phyloP scores from a whole-genome alignment of 2,329 filamentous ascomycete species.

The Bipolaris bicolor region DNA sequence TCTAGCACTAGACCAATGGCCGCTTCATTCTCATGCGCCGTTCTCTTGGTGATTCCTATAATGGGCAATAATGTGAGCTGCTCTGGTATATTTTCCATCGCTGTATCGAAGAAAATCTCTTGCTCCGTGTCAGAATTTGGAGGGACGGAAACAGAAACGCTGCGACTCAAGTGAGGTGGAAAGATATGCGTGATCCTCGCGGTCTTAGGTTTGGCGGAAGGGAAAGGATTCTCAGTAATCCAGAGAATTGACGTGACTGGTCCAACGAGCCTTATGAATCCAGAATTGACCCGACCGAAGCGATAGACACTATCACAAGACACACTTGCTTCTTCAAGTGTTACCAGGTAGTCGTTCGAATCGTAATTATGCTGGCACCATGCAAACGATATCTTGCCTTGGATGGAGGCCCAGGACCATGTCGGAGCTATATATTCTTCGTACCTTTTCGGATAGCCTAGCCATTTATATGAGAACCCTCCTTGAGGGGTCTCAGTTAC shows the following conservation, averaged over 20 bases:
- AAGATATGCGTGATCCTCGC: slow-evolving; percentile 1
- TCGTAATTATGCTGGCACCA: slow-evolving; percentile 8
- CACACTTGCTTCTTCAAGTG: not conserved
- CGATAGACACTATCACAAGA: not conserved
- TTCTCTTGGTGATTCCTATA: not conserved
- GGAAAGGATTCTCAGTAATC: not conserved
- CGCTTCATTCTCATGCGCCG: slow-evolving; percentile 1
- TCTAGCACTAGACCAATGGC: slow-evolving; percentile 4
- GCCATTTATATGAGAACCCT: not conserved
- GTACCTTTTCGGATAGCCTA: not conserved
- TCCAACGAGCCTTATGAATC: not conserved
- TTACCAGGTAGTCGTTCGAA: slow-evolving; percentile 1
- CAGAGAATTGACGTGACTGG: slow-evolving; percentile 1
- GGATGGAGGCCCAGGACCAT: slow-evolving; percentile 26
- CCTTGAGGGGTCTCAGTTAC: not conserved
- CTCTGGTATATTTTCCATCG: not conserved
- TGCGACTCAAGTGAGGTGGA: not conserved
- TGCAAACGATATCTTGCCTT: slow-evolving; percentile 7
- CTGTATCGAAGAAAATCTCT: slow-evolving; percentile 3
- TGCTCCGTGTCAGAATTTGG: not conserved
- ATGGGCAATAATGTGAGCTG: slow-evolving; percentile 1
- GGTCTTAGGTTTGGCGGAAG: not conserved
- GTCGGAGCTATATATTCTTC: slow-evolving; percentile 14
- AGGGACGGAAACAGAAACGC: not conserved
- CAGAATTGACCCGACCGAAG: not conserved